These are phyloP conservation scores for Medicago arabica DNA, from an alignment of 306 rosid species.

Conservation along the genomic window DNA sequence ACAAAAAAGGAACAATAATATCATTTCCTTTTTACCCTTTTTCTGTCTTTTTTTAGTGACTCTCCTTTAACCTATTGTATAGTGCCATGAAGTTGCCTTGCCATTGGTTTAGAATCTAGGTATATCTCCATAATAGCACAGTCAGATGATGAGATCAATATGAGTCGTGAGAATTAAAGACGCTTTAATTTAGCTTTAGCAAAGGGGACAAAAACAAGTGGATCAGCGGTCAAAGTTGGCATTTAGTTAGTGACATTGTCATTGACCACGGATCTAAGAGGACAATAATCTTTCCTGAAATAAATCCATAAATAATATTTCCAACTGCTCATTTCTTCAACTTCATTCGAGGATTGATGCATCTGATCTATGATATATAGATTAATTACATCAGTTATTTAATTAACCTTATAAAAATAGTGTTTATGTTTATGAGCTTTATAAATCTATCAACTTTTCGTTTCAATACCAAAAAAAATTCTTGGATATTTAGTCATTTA, in stretches of 20 bases:
- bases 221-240: conserved; percentile 43
- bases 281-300: background rate
- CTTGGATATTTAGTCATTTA: too few species aligned
- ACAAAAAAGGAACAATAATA: conserved; percentile 22
- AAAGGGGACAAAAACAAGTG: conserved; percentile 1
- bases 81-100: conserved; percentile 31
- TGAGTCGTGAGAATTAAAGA: conserved; percentile 6
- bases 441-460: too few species aligned
- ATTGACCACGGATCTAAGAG: conserved; percentile 18
- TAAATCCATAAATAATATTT: background rate
- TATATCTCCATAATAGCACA: conserved; percentile 16
- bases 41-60: background rate
- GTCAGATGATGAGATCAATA: conserved; percentile 15
- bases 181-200: conserved; percentile 33
- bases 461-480: too few species aligned
- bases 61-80: conserved; percentile 12
- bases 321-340: too few species aligned
- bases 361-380: too few species aligned
- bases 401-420: too few species aligned
- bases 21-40: conserved; percentile 15
- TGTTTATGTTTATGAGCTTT: too few species aligned
- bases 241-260: conserved; percentile 7
- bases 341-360: too few species aligned
- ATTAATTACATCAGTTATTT: too few species aligned
- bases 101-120: conserved; percentile 9